phyloP scores from a whole-genome alignment of 148 eudicot genomes.

The Heliamphora exappendiculata region DNA sequence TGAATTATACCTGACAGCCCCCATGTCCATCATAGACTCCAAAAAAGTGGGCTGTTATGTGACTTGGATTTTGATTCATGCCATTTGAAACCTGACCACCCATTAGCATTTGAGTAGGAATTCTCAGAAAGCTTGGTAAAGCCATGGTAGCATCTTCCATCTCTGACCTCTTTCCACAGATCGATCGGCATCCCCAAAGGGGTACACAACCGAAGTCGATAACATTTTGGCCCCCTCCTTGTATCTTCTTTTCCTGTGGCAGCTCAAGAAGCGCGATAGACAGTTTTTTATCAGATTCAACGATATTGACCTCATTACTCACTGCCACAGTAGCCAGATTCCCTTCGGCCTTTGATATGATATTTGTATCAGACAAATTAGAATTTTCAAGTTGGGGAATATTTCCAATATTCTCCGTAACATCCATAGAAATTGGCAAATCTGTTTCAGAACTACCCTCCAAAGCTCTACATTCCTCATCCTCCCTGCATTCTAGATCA shows the following conservation, averaged over 20 bases:
- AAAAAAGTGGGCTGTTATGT: constrained; percentile 31
- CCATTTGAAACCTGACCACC: constrained; percentile 25
- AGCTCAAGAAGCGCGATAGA: constrained; percentile 20
- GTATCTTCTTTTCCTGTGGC: constrained; percentile 27
- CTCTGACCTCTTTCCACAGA: constrained; percentile 42
- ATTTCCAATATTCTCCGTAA: constrained; percentile 17
- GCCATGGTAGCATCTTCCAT: constrained; percentile 51
- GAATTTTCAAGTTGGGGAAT: constrained; percentile 20
- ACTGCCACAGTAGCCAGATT: constrained; percentile 29
- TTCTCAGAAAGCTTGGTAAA: constrained; percentile 34
- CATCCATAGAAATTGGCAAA: constrained; percentile 13
- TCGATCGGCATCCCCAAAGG: constrained; percentile 49
- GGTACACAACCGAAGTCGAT: constrained; percentile 29
- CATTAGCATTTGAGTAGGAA: constrained; percentile 40
- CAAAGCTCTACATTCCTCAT: constrained; percentile 19
- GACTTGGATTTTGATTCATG: constrained; percentile 22
- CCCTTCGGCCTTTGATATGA: constrained; percentile 18
- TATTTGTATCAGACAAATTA: constrained; percentile 19
- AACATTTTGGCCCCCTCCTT: constrained; percentile 25
- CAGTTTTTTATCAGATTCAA: constrained; percentile 21
- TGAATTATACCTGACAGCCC: constrained; percentile 42
- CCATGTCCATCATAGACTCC: constrained; percentile 69
- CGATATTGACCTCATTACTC: constrained; percentile 29
- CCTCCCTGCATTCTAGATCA: constrained; percentile 17
- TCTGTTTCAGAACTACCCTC: constrained; percentile 18